Percentiles rank a stretch among this genome's conserved stretches.
Conservation (phyloP, 139 green algal genomes). For the Astrephomene gubernaculifera region DNA sequence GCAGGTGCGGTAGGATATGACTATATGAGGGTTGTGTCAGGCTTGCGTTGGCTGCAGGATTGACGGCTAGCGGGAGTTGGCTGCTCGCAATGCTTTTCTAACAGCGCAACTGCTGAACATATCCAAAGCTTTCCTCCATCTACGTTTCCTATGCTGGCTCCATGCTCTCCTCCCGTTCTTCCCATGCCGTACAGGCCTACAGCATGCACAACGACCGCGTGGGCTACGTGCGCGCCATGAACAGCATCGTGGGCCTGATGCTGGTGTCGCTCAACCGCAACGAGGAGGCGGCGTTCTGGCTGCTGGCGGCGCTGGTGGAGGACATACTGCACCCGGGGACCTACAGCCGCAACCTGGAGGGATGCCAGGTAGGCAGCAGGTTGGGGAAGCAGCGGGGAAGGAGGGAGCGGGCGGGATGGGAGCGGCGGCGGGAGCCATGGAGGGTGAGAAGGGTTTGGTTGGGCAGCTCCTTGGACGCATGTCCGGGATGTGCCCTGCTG, state of each 20-base stretch:
- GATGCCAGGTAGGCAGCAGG: constrained; percentile 71
- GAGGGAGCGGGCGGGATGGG: background rate
- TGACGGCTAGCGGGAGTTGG: no score
- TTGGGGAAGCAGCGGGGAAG: background rate
- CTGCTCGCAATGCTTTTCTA: no score
- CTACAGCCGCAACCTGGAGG: constrained; percentile 78
- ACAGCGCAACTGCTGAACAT: no score
- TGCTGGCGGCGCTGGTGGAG: constrained; percentile 64
- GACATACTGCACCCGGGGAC: constrained; percentile 81
- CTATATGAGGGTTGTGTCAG: no score
- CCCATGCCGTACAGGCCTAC: constrained; percentile 80
- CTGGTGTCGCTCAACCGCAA: constrained; percentile 71
- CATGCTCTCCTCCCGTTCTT: no score
- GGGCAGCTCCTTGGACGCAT: no score
- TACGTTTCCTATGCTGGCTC: no score
- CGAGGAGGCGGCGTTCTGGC: constrained; percentile 68
- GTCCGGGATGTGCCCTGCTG: no score
- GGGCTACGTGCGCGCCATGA: constrained; percentile 69
- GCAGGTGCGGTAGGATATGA: constrained; percentile 38
- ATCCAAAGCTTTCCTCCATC: no score
- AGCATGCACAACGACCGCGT: constrained; percentile 75
- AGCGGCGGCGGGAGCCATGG: background rate
- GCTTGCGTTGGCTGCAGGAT: no score
- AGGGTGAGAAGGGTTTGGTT: no score
- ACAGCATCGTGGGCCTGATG: constrained; percentile 83